Evolutionary conservation across 2,329 filamentous ascomycete genomes (phyloP), one percentile per base, ranked within the genome.

Genomic region (Xylariaceae sp.): DNA sequence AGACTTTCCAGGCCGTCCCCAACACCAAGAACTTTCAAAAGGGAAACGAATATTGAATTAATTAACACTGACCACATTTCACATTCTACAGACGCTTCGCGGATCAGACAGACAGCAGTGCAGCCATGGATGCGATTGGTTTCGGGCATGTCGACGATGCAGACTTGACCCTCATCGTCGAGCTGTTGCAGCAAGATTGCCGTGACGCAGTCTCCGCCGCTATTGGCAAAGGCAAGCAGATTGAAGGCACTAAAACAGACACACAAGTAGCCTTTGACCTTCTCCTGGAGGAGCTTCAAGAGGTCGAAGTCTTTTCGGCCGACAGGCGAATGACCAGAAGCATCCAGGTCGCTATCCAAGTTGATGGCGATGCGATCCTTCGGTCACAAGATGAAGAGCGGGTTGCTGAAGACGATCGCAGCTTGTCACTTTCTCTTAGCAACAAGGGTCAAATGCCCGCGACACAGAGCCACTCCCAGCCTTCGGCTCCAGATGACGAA

Each of bases 301-400:
- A n/a, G 2, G 48, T 53, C 1, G 45, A 48, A 22, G 22, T 33
- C 0, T 58, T 58, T 31, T 28, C 48, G 5, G 40, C 46, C 13
- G 62, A 63, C 36, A 41, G 44, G 18, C 31, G 51, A 36, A 62
- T 63, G 59, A 53, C 56, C 7, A 58, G 34, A 36, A 63, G 61
- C 46, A 54, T 63, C n/a, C 48, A 56, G 16, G 17, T 31, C 2
- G 57, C 61, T 6, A 39, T 58, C 22, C 57, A 55, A 28, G 12
- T 39, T 2, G 62, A 63, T 39, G 49, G 31, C 17, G 33, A 58
- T 11, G 49, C 48, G 6, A 36, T 60, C 18, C 13, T 34, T 12
- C 56, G 52, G 28, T 48, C 47, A 6, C 42, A 60, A 14, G 41
- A 44, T 10, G 53, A 60, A 28, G 55, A 63, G 28, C 43, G 49